Evolutionary conservation across 257 asterid genomes (phyloP).

Genomic region (Solanum bukasovii): DNA sequence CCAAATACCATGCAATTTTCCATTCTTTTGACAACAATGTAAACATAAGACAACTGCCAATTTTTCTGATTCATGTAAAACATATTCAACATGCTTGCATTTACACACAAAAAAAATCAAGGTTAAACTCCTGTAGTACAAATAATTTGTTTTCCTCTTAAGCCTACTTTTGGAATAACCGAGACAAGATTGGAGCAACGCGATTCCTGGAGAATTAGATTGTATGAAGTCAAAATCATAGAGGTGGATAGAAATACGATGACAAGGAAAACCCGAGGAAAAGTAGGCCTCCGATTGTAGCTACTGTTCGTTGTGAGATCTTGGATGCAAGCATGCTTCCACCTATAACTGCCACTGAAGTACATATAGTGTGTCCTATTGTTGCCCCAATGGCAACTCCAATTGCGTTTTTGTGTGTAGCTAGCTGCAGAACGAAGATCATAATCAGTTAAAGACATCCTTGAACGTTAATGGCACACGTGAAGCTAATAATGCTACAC

Average conservation of each 20-base stretch:
- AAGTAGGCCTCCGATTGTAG: conserved; percentile 79
- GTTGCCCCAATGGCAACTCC: conserved; percentile 87
- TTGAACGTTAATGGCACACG: not conserved
- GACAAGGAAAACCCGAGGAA: conserved; percentile 88
- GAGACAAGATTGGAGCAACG: too few relatives aligned
- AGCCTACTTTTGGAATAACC: not conserved
- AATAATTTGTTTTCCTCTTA: not conserved
- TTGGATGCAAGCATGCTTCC: conserved; percentile 97
- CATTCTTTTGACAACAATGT: too few relatives aligned
- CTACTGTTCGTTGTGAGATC: conserved; percentile 94
- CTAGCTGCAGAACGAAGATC: conserved; percentile 38
- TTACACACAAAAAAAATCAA: not conserved
- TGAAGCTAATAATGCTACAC: not conserved
- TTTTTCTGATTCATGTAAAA: not conserved
- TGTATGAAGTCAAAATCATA: conserved; percentile 34
- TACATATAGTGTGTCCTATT: conserved; percentile 81
- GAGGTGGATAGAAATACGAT: conserved; percentile 81
- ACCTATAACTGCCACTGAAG: conserved; percentile 86
- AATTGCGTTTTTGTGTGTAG: conserved; percentile 88
- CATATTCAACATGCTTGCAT: not conserved
- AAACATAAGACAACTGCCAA: not conserved
- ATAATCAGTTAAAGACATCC: not conserved
- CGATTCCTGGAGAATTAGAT: not conserved
- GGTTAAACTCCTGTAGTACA: not conserved
- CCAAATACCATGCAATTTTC: too few relatives aligned